These are phyloP conservation scores for Serpula lacrymans DNA, from an alignment of 768 basidiomycete genomes.

Conservation along the genomic window DNA sequence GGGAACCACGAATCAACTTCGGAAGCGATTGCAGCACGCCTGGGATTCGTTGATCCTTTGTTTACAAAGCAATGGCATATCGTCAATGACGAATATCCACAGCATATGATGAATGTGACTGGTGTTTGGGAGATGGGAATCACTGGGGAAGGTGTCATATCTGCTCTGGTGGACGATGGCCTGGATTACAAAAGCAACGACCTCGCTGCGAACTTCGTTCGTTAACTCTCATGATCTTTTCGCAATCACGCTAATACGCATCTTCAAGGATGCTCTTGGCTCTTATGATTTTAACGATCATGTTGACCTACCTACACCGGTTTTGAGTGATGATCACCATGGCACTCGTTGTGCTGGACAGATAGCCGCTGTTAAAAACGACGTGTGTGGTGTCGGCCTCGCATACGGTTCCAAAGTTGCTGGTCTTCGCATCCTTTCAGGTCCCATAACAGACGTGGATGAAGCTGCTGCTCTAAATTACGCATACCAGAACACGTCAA, in stretches of 20 bases:
- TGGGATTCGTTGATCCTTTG: conserved; percentile 78
- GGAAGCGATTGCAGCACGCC: conserved; percentile 48
- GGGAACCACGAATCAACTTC: conserved; percentile 22
- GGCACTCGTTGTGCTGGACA: conserved; percentile 98
- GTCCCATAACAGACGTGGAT: conserved; percentile 91
- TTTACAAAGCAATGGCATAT: conserved; percentile 93
- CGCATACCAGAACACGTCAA: conserved; percentile 86
- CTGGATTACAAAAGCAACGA: conserved; percentile 88
- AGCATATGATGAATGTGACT: conserved; percentile 91
- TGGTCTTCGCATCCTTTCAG: conserved; percentile 93
- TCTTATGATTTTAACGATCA: conserved; percentile 99
- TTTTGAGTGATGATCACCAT: conserved; percentile 89
- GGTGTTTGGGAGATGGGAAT: conserved; percentile 88
- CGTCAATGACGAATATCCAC: conserved; percentile 78
- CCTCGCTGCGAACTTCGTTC: conserved; percentile 86
- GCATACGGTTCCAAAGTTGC: conserved; percentile 91
- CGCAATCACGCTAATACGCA: background rate
- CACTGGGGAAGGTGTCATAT: conserved; percentile 81
- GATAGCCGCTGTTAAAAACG: conserved; percentile 89
- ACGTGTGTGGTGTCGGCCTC: conserved; percentile 91
- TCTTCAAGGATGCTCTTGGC: conserved; percentile 68
- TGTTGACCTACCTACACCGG: conserved; percentile 78
- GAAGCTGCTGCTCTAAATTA: conserved; percentile 95
- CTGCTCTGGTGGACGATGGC: conserved; percentile 93
- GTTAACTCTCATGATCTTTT: conserved; percentile 26